Evolutionary conservation across 176 grass and related monocot genomes (phyloP), one percentile per base, ranked within the genome.

Genomic region (Ampelocalamus luodianensis): DNA sequence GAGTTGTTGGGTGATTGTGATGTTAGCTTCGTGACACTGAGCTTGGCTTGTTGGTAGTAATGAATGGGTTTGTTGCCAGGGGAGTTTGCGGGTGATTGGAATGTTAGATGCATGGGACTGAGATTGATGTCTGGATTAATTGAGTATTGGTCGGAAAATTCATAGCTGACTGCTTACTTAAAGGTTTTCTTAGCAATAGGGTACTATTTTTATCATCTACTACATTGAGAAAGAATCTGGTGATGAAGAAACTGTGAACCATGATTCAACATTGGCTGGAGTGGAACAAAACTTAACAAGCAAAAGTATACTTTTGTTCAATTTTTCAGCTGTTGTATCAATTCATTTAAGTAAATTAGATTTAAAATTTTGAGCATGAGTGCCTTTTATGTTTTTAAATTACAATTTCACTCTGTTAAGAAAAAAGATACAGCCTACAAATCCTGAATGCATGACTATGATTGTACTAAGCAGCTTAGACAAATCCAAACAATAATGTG

Each of bases 1-100:
- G 27, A 48, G 27, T 17, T 78, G 20, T 15, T 82, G 40, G 46
- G 39, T 24, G 45, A 34, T 29, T 70, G 20, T 10, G 27, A 65
- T 60, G 22, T 82, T 59, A 76, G 49, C 61, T 82, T 32, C 68
- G 37, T 67, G n/a, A 10, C 40, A 85, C 39, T 22, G 38, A 68
- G 5, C 13, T 36, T 68, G 49, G 26, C 22, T 15, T 74, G 29
- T 24, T 74, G 24, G 40, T 62, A 70, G n/a, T 61, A 12, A 1
- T 51, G 29, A 68, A 29, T 72, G 42, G 10, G 13, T 51, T 44
- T 34, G 4, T 71, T 1, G 6, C 9, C 5, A 5, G 7, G 18
- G 10, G 50, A 79, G 7, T 64, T 53, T 72, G 22, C 44, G 1
- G 1, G 4, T 38, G 34, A 71, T 72, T 73, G 24, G 16, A 68